Evolutionary conservation across 2,329 filamentous ascomycete species (phyloP).

Genomic region (Aureobasidium pullulans): DNA sequence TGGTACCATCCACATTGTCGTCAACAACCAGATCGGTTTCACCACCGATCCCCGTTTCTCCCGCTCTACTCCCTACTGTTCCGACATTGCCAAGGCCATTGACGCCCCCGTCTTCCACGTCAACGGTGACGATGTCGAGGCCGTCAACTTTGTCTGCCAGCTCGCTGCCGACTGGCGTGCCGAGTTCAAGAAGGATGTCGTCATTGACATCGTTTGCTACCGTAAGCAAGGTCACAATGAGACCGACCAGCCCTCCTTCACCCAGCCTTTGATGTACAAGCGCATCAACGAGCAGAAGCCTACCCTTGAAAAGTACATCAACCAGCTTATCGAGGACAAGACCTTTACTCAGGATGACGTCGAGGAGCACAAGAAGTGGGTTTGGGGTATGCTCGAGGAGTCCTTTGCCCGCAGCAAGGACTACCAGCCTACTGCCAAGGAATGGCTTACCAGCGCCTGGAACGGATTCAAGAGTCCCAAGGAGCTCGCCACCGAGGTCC

Average conservation of each 20-base stretch:
- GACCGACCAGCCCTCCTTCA: slow-evolving; percentile 98
- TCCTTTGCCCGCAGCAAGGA: slow-evolving; percentile 97
- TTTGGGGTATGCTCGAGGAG: slow-evolving; percentile 97
- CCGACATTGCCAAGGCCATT: slow-evolving; percentile 97
- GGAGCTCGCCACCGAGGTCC: slow-evolving; percentile 87
- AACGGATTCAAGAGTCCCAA: slow-evolving; percentile 99
- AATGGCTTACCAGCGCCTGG: slow-evolving; percentile 98
- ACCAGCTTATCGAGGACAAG: slow-evolving; percentile 83
- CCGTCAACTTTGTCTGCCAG: slow-evolving; percentile 97
- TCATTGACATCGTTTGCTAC: slow-evolving; percentile 98
- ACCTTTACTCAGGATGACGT: slow-evolving; percentile 97
- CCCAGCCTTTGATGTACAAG: slow-evolving; percentile 99
- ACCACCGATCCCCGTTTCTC: slow-evolving; percentile 97
- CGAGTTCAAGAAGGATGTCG: slow-evolving; percentile 96
- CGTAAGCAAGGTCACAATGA: slow-evolving; percentile 99
- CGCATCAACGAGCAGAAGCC: slow-evolving; percentile 77
- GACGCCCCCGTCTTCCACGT: slow-evolving; percentile 99
- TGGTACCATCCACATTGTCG: slow-evolving; percentile 91
- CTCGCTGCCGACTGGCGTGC: slow-evolving; percentile 95
- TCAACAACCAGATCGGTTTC: slow-evolving; percentile 99
- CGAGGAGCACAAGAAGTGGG: slow-evolving; percentile 99
- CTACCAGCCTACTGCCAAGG: slow-evolving; percentile 91
- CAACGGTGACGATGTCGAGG: slow-evolving; percentile 96
- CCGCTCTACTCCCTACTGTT: slow-evolving; percentile 96
- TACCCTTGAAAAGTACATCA: slow-evolving; percentile 83